These are phyloP conservation scores for Turnera subulata DNA, from an alignment of 345 rosid genomes.

Conservation along the genomic window DNA sequence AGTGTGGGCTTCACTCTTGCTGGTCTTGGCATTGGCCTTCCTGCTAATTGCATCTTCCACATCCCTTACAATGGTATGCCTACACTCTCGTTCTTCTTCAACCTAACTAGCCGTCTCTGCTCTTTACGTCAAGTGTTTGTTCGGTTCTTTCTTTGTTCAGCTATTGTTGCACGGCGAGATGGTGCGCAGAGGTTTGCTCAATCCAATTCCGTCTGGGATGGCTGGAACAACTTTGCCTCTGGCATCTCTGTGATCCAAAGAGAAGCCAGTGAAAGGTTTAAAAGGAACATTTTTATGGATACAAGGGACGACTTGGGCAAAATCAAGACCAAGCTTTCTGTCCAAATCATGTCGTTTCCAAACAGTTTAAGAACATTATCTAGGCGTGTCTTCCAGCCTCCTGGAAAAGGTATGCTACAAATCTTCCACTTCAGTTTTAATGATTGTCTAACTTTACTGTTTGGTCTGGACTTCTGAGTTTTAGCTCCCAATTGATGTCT, in stretches of 20 bases:
- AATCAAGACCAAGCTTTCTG: constrained; percentile 26
- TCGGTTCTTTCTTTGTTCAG: constrained; percentile 28
- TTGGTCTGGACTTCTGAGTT: no score
- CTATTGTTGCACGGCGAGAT: constrained; percentile 39
- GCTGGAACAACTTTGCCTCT: constrained; percentile 43
- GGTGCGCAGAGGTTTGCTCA: constrained; percentile 36
- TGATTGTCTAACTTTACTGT: no score
- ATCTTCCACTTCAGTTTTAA: not conserved
- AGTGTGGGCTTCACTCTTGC: constrained; percentile 78
- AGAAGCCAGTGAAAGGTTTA: constrained; percentile 45
- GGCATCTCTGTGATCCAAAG: constrained; percentile 37
- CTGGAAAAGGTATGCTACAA: constrained; percentile 41
- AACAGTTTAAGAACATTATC: constrained; percentile 41
- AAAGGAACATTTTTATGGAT: constrained; percentile 28
- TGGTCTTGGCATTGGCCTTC: constrained; percentile 90
- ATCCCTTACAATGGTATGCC: constrained; percentile 56
- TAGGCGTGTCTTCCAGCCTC: constrained; percentile 32
- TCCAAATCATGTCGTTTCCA: constrained; percentile 29
- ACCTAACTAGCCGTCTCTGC: not conserved
- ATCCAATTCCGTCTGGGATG: constrained; percentile 22
- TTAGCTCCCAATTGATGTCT: no score
- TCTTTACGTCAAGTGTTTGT: not conserved
- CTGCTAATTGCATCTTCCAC: constrained; percentile 54
- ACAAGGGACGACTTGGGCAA: constrained; percentile 24
- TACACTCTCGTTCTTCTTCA: not conserved